phyloP scores from a whole-genome alignment of 2,329 filamentous ascomycete species.

The Beauveria medogensis region DNA sequence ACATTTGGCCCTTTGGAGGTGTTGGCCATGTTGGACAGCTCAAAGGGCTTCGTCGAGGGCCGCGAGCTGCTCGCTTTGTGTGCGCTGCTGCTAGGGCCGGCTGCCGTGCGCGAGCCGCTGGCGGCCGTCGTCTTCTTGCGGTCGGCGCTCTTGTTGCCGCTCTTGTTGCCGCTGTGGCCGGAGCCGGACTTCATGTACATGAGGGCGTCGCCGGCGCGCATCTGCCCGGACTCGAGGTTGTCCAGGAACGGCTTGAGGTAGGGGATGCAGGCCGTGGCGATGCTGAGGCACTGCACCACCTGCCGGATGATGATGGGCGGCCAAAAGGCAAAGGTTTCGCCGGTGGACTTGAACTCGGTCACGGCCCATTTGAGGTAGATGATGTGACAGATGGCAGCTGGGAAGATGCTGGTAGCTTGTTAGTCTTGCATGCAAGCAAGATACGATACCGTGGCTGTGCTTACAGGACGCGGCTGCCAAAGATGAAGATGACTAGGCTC shows the following conservation, averaged over 20 bases:
- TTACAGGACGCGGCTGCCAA: constrained; percentile 5
- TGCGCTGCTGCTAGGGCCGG: not conserved
- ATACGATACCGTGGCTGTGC: too few relatives aligned
- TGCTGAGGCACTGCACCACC: constrained; percentile 3
- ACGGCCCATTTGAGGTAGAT: not conserved
- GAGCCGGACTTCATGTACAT: not conserved
- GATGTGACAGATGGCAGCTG: constrained; percentile 2
- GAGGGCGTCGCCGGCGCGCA: not conserved
- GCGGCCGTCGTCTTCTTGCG: not conserved
- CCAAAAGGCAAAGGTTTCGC: constrained; percentile 1
- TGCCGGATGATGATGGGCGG: not conserved
- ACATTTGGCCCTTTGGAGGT: not conserved
- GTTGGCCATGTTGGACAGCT: not conserved
- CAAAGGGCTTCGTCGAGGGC: not conserved
- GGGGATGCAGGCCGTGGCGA: constrained; percentile 2
- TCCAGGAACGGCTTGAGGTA: constrained; percentile 9
- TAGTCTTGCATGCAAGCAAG: not conserved
- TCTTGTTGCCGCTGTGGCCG: constrained; percentile 1
- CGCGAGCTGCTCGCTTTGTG: not conserved
- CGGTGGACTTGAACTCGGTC: not conserved
- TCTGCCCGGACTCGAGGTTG: constrained; percentile 7
- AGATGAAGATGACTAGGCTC: not conserved
- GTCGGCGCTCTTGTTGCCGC: not conserved
- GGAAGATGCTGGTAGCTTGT: not conserved
- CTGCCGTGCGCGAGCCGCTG: not conserved